A percentile compares a stretch with the other conserved stretches of the same genome.
These are phyloP conservation scores for Saccharum officinarum DNA, from an alignment of 176 grass and related monocot species.

Conservation along the genomic window DNA sequence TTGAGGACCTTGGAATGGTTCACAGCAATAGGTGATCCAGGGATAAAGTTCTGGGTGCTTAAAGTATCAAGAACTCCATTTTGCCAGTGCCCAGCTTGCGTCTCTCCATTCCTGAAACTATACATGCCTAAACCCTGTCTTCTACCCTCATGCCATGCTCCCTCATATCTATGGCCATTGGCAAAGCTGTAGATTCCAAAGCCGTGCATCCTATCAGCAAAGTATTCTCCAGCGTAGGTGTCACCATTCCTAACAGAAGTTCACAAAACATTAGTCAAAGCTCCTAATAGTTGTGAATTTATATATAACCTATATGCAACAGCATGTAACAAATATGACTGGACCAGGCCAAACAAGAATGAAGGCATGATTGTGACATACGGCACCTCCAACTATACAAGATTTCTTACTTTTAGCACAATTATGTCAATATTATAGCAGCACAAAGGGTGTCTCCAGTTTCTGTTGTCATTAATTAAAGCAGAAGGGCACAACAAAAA, in stretches of 20 bases:
- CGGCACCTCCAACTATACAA: neutral
- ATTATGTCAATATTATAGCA: neutral
- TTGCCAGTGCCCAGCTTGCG: slow-evolving; percentile 98
- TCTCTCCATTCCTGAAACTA: slow-evolving; percentile 97
- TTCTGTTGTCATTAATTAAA: slow-evolving; percentile 5
- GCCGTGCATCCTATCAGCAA: slow-evolving; percentile 97
- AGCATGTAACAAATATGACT: neutral
- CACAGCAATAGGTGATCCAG: slow-evolving; percentile 75
- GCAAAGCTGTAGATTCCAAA: slow-evolving; percentile 98
- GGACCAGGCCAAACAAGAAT: slow-evolving; percentile 6
- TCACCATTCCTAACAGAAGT: slow-evolving; percentile 79
- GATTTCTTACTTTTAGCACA: neutral
- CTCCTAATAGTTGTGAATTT: neutral
- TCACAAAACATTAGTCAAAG: slow-evolving; percentile 39
- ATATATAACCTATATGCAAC: neutral
- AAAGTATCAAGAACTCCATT: slow-evolving; percentile 75
- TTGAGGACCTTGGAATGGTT: slow-evolving; percentile 95
- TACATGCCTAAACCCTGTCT: slow-evolving; percentile 98
- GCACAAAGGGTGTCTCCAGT: neutral
- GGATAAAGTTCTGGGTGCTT: slow-evolving; percentile 76
- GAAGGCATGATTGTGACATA: slow-evolving; percentile 1
- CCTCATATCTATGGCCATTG: slow-evolving; percentile 95
- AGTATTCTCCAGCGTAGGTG: slow-evolving; percentile 92
- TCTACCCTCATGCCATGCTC: slow-evolving; percentile 96
- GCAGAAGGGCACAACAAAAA: neutral